phyloP scores from a whole-genome alignment of 78 protist species.

The Isochrysis galbana region DNA sequence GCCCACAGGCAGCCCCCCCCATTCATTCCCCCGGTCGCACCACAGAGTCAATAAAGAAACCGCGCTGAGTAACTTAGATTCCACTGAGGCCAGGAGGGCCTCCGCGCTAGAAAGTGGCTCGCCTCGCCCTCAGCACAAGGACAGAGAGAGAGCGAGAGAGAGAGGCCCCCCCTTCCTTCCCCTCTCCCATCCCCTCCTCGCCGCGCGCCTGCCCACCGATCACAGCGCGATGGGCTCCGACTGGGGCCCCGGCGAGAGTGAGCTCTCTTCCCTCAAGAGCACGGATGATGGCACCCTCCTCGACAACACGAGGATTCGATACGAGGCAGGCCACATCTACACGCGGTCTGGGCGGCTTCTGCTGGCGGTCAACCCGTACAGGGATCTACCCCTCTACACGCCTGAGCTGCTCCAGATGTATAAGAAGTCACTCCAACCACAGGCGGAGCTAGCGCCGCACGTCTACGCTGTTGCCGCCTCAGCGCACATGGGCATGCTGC shows the following conservation, averaged over 20 bases:
- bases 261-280: background rate
- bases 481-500: background rate
- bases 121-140: too few relatives aligned
- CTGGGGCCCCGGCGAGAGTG: background rate
- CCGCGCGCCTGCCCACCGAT: too few relatives aligned
- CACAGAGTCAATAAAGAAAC: too few relatives aligned
- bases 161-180: too few relatives aligned
- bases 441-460: background rate
- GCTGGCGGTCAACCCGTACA: conserved; percentile 16
- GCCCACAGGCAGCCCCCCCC: too few relatives aligned
- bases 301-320: background rate
- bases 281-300: background rate
- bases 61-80: too few relatives aligned
- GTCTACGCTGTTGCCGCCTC: background rate
- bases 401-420: background rate
- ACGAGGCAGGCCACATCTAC: background rate
- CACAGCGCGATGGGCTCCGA: too few relatives aligned
- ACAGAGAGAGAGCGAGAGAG: too few relatives aligned
- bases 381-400: background rate
- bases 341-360: background rate
- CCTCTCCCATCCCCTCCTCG: too few relatives aligned
- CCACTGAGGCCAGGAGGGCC: too few relatives aligned
- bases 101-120: too few relatives aligned
- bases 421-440: background rate
- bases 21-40: too few relatives aligned